Evolutionary conservation across 495 filamentous ascomycete genomes (phyloP), one percentile per base, ranked within the genome.

Genomic region (Hyphodiscus hymeniophilus): DNA sequence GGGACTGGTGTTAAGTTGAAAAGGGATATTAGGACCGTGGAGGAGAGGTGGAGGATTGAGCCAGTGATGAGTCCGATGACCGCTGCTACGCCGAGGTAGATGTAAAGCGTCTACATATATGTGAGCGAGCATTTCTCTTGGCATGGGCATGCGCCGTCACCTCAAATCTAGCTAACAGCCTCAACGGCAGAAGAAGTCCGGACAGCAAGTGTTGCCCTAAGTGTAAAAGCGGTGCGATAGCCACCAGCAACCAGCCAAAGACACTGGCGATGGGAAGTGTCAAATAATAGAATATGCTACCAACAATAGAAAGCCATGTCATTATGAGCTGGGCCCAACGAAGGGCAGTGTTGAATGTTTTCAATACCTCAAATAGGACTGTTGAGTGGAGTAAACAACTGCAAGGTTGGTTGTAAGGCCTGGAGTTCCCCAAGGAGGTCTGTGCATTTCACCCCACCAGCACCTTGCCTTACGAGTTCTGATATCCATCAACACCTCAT

Each of bases 1-100:
- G 46, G 47, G 0, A 12, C 20, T 3, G 51, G 42, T 5, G 34
- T 45, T 22, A 69, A 52, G 24, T 66, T 63, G 30, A 77, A 63
- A 0, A 63, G 21, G 4, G 68, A 60, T 42, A 66, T 60, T 45
- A 74, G 56, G 42, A 69, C 48, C 38, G 51, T 58, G 22, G 64
- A 68, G 20, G 63, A 62, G 22, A 70, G 60, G 56, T 75, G 67
- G 38, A 84, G 58, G 8, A 73, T 42, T 12, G 66, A 52, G 24
- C 75, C 81, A 15, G 74, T 64, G 15, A 71, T 32, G 15, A 75
- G 52, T 1, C 82, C 84, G 48, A 81, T 67, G 17, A 84, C 46
- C 11, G 69, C 63, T 15, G 82, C 81, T 42, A 75, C 66, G 35
- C 74, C 76, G 21, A 86, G 60, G 64, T 77, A 85, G 56, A 78